Evolutionary conservation across 106 monocot species (phyloP).

Genomic region (Amphibolis antarctica): DNA sequence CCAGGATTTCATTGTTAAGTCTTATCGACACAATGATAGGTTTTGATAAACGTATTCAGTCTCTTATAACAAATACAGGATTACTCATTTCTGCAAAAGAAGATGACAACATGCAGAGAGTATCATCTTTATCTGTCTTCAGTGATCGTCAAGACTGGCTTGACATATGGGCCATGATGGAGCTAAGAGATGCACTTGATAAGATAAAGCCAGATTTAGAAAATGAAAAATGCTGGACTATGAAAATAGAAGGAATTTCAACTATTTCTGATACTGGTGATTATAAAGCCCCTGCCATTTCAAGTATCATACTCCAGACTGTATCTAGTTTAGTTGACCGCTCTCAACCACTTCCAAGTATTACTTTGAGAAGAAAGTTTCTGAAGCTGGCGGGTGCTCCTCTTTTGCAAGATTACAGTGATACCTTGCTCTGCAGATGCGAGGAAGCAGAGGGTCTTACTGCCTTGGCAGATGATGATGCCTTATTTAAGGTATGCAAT

Average conservation of each 20-base stretch:
- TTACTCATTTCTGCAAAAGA: constrained; percentile 42
- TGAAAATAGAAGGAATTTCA: constrained; percentile 25
- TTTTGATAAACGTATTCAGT: constrained; percentile 74
- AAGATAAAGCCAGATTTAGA: constrained; percentile 46
- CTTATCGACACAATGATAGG: constrained; percentile 82
- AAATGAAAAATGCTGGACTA: constrained; percentile 62
- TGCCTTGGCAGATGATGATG: constrained; percentile 92
- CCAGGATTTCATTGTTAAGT: constrained; percentile 55
- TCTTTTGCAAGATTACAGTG: constrained; percentile 41
- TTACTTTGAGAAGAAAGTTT: constrained; percentile 52
- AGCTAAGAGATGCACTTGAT: constrained; percentile 47
- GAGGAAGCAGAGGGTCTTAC: constrained; percentile 96
- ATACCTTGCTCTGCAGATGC: constrained; percentile 51
- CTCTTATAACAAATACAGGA: constrained; percentile 52
- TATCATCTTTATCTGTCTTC: constrained; percentile 68
- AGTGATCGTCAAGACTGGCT: constrained; percentile 91
- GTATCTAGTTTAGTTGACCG: constrained; percentile 54
- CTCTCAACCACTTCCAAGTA: constrained; percentile 45
- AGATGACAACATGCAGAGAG: constrained; percentile 44
- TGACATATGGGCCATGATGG: constrained; percentile 70
- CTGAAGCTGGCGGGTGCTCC: constrained; percentile 40
- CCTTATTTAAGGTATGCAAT: constrained; percentile 54
- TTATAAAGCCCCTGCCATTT: constrained; percentile 55
- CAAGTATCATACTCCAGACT: constrained; percentile 32
- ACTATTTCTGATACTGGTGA: constrained; percentile 44